Evolutionary conservation across 345 rosid species (phyloP).

Genomic region (Cardamine occulta): DNA sequence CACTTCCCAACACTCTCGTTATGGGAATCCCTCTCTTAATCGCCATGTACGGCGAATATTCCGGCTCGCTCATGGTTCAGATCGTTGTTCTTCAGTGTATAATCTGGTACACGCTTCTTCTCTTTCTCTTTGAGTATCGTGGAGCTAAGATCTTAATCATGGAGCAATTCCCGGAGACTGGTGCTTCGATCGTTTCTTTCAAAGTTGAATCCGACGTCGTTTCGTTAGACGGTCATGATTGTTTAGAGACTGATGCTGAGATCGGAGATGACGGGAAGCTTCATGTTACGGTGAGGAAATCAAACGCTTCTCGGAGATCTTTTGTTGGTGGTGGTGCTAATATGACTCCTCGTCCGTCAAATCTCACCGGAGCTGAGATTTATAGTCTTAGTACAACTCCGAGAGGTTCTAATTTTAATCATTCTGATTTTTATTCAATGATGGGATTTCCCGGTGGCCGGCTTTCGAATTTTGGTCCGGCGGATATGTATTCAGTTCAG

Average conservation of each 20-base stretch:
- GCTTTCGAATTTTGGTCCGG: constrained; percentile 80
- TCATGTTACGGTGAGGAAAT: constrained; percentile 83
- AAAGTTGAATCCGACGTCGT: constrained; percentile 88
- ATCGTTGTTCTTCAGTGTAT: constrained; percentile 91
- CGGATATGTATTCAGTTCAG: constrained; percentile 75
- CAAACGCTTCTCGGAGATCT: constrained; percentile 77
- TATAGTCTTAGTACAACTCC: constrained; percentile 72
- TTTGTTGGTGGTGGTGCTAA: constrained; percentile 41
- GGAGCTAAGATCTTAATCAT: constrained; percentile 84
- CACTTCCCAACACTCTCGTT: constrained; percentile 90
- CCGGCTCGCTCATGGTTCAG: constrained; percentile 90
- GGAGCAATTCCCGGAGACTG: constrained; percentile 96
- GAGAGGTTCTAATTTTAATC: constrained; percentile 83
- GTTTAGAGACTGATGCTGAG: constrained; percentile 81
- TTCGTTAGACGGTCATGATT: constrained; percentile 77
- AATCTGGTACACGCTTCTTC: constrained; percentile 91
- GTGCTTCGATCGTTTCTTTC: constrained; percentile 82
- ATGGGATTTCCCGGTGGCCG: constrained; percentile 81
- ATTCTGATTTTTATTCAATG: constrained; percentile 77
- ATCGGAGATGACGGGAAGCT: constrained; percentile 88
- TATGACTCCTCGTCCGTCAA: constrained; percentile 83
- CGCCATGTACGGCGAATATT: constrained; percentile 81
- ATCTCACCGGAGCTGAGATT: constrained; percentile 89
- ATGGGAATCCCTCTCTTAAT: constrained; percentile 92
- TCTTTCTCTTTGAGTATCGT: constrained; percentile 86